Conservation (phyloP, 2,329 filamentous ascomycete genomes). For the Periconia sp. region DNA sequence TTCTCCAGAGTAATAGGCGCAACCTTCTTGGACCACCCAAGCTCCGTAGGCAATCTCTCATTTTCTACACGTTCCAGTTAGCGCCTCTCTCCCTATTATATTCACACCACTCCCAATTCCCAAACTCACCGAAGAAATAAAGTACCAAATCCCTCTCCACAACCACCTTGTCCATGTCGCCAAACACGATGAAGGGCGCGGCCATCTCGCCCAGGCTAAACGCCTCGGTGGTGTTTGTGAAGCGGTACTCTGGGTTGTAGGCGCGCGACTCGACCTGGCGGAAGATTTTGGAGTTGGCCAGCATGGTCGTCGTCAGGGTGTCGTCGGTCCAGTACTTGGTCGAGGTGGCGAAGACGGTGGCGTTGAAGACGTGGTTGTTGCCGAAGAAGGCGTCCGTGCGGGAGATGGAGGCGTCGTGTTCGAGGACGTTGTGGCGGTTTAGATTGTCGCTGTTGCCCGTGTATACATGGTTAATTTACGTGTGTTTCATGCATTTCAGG, state of each 20-base stretch:
- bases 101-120: not conserved
- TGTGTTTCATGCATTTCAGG: no score
- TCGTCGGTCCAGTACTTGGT: conserved; percentile 54
- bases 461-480: no score
- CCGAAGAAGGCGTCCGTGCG: conserved; percentile 59
- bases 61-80: conserved; percentile 49
- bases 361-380: conserved; percentile 60
- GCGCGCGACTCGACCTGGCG: conserved; percentile 54
- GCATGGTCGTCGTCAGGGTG: conserved; percentile 36
- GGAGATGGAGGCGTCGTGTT: conserved; percentile 58
- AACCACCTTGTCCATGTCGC: conserved; percentile 48
- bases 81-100: conserved; percentile 14
- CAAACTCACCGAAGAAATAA: conserved; percentile 58
- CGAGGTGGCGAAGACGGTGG: conserved; percentile 56
- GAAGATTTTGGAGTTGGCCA: conserved; percentile 54
- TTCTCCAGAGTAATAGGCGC: conserved; percentile 15
- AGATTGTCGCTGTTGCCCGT: conserved; percentile 44
- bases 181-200: conserved; percentile 59
- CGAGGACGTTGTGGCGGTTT: conserved; percentile 55
- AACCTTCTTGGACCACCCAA: conserved; percentile 48
- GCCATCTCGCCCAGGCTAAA: conserved; percentile 60
- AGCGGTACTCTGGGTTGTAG: conserved; percentile 57
- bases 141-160: conserved; percentile 49
- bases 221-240: conserved; percentile 49
- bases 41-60: conserved; percentile 48